Evolutionary conservation across 176 grass and related monocot genomes (phyloP).

Genomic region (Eleusine coracana): DNA sequence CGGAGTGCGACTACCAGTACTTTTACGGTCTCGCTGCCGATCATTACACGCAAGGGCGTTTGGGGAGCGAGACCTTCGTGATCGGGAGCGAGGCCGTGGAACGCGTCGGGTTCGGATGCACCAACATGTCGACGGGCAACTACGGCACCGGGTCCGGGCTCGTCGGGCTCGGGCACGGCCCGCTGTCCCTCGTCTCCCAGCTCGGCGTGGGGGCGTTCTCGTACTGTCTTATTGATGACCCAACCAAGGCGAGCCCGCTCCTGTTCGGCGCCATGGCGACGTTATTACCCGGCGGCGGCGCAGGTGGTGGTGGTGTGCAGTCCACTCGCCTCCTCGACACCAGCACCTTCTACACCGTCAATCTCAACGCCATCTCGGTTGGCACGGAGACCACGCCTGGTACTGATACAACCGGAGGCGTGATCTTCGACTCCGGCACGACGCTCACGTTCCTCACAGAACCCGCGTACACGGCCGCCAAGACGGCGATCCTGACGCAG

Average conservation of each 20-base stretch:
- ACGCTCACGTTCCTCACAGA: slow-evolving; percentile 21
- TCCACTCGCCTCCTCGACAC: no score
- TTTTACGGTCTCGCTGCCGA: neutral
- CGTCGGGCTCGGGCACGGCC: neutral
- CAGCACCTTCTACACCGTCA: no score
- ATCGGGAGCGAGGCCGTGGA: neutral
- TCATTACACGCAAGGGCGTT: neutral
- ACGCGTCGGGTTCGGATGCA: slow-evolving; percentile 11
- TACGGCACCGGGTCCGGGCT: slow-evolving; percentile 1
- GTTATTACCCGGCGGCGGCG: neutral
- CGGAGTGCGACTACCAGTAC: neutral
- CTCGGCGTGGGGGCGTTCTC: neutral
- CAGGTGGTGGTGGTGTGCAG: no score
- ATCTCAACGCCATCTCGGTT: no score
- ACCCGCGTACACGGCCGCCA: neutral
- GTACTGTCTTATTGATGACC: neutral
- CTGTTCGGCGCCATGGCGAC: slow-evolving; percentile 9
- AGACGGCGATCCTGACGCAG: neutral
- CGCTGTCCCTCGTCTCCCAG: neutral
- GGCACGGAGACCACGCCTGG: no score
- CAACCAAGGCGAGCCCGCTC: slow-evolving; percentile 1
- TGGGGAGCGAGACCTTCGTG: neutral
- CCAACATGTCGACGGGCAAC: neutral
- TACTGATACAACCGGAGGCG: no score
- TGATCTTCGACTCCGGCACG: slow-evolving; percentile 34